Conservation (phyloP, 768 basidiomycete species). For the Trametes sanguinea region DNA sequence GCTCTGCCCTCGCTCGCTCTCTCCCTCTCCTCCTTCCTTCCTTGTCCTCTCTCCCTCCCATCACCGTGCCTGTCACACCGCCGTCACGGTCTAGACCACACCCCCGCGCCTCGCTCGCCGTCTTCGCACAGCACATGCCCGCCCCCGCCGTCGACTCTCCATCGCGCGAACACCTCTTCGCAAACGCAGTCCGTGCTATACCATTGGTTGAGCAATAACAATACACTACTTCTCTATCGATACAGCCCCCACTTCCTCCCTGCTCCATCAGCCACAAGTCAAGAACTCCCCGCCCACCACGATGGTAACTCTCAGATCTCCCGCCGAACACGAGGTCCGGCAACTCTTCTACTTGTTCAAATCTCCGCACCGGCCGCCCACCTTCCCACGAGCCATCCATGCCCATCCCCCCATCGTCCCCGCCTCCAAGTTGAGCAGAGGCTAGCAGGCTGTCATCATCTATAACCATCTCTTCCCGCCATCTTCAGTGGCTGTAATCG, state of each 20-base stretch:
- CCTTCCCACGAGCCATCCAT: too few relatives aligned
- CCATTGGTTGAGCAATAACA: constrained; percentile 22
- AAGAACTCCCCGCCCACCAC: not conserved
- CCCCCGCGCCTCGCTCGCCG: not conserved
- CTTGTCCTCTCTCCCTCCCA: not conserved
- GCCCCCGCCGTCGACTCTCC: not conserved
- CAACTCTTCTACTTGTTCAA: not conserved
- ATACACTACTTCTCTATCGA: constrained; percentile 15
- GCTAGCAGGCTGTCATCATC: not conserved
- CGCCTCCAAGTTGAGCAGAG: constrained; percentile 11
- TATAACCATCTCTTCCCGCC: not conserved
- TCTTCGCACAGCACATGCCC: not conserved
- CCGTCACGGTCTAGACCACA: constrained; percentile 4
- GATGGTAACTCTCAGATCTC: constrained; percentile 1
- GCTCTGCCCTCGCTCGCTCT: too few relatives aligned
- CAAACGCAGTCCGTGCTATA: constrained; percentile 1
- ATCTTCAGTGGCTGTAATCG: constrained; percentile 44
- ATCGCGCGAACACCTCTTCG: not conserved
- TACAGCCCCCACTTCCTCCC: constrained; percentile 4
- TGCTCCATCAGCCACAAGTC: too few relatives aligned
- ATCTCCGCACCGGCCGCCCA: not conserved
- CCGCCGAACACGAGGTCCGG: constrained; percentile 3
- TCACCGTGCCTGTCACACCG: constrained; percentile 21
- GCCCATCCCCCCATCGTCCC: not conserved
- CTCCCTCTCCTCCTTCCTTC: too few relatives aligned